Base-by-base conservation (phyloP, 805 yeast species). In the Candida jianshihensis region DNA sequence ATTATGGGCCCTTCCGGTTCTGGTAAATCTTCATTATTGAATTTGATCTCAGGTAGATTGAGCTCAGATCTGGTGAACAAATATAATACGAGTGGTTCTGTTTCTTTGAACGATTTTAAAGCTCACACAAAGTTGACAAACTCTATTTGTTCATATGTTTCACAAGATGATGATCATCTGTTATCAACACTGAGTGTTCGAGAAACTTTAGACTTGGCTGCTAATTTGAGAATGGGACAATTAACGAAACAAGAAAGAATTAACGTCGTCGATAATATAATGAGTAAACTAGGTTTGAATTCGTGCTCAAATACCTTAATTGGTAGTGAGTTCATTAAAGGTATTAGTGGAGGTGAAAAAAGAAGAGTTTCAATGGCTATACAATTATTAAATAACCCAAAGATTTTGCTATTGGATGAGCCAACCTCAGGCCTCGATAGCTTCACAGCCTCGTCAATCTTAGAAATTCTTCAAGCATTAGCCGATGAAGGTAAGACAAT, bases 401-500 rank as follows among this genome's bases (percentile, higher is more conserved):
- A 78, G 38, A 68, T 87, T 20, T 53, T 87, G 29, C 68, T 87
- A 34, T 60, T 87, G 17, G 96, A 87, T 56, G 96, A 87, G 53
- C 95, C 96, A 1, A 87, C 96, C 0, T 83, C 95, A 4, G 96
- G 96, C 0, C 64, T 87, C 18, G 96, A 87, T 54, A 73, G 89
- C 18, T 75, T 83, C 40, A 85, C 94, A 0, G 84, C 95, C 0
- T 69, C 75, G 0, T 72, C 87, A 1, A 82, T 87, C 19, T 53
- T 87, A 27, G 68, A 69, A 34, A 75, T 86, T 26, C 61, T 87
- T 31, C 66, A 74, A 33, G 60, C 63, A 4, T 57, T 87, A 26
- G 76, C 88, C 1, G 49, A 60, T n/a, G 71, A 70, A 21, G 79
- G 82, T 2, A 75, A 78, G 8, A 84, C 95, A 0, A 67, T 88